Evolutionary conservation across 129 eudicot genomes (phyloP).

Genomic region (Scalesia atractyloides): DNA sequence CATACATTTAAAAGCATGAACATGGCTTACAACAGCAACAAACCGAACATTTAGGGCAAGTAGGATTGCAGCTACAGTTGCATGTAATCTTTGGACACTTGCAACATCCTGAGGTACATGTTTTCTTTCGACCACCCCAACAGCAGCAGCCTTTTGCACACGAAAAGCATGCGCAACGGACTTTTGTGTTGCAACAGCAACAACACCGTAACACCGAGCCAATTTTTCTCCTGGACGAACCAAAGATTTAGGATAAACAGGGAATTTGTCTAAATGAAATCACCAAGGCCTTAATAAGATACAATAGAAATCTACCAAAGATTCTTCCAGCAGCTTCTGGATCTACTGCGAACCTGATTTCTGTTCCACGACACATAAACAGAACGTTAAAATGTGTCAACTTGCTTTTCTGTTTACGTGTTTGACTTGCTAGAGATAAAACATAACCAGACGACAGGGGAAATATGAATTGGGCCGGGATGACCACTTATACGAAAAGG

Average conservation of each 20-base stretch:
- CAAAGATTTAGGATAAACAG: constrained; percentile 4
- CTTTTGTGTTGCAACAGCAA: constrained; percentile 21
- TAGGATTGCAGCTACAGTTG: constrained; percentile 27
- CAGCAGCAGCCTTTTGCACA: constrained; percentile 3
- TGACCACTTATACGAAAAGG: background rate
- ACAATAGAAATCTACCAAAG: constrained; percentile 3
- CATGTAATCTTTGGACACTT: constrained; percentile 26
- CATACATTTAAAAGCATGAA: constrained; percentile 33
- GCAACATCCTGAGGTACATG: constrained; percentile 16
- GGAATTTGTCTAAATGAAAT: background rate
- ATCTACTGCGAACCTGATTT: constrained; percentile 9
- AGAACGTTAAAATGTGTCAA: background rate
- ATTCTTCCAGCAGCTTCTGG: constrained; percentile 29
- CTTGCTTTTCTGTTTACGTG: background rate
- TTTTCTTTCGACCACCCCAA: constrained; percentile 3
- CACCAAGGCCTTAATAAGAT: background rate
- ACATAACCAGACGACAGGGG: background rate
- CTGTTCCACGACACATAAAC: constrained; percentile 16
- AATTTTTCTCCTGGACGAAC: constrained; percentile 21
- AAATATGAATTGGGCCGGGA: background rate
- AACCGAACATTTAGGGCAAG: constrained; percentile 19
- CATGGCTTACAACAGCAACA: constrained; percentile 32
- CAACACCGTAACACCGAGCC: constrained; percentile 21
- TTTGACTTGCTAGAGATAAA: background rate
- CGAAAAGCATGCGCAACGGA: background rate